Evolutionary conservation across 176 grass and related monocot genomes (phyloP).

Genomic region (Oryza glaberrima): DNA sequence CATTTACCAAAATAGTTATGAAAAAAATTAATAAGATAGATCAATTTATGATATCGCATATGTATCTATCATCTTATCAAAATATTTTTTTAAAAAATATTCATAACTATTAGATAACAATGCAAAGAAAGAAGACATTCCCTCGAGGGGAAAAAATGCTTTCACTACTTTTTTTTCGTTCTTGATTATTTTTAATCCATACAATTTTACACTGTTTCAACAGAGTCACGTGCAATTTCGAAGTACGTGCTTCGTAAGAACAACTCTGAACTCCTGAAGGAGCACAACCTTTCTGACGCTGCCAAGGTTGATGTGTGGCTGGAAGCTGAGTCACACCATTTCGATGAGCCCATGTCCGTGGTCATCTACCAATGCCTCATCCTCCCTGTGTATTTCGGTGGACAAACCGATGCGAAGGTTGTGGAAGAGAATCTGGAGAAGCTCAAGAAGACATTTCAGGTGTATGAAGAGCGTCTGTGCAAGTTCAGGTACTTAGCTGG

Average conservation of each 20-base stretch:
- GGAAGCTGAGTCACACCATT: not conserved
- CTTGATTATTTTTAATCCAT: not conserved
- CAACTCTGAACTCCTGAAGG: not conserved
- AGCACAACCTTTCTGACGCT: not conserved
- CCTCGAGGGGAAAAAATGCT: too few relatives aligned
- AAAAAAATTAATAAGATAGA: too few relatives aligned
- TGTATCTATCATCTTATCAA: too few relatives aligned
- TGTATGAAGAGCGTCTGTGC: not conserved
- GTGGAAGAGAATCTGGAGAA: not conserved
- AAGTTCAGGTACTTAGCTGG: not conserved
- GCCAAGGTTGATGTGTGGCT: not conserved
- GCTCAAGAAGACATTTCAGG: not conserved
- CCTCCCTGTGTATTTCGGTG: slow-evolving; percentile 4
- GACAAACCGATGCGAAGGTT: not conserved
- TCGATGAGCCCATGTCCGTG: not conserved
- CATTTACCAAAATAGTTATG: too few relatives aligned
- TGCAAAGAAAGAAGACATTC: too few relatives aligned
- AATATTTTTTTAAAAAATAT: too few relatives aligned
- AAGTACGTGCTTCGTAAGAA: slow-evolving; percentile 1
- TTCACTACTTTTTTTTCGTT: too few relatives aligned
- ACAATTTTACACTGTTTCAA: not conserved
- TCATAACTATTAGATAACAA: too few relatives aligned
- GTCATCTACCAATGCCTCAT: slow-evolving; percentile 25
- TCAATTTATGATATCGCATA: too few relatives aligned
- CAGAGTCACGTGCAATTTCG: not conserved